phyloP scores from a whole-genome alignment of 192 early-diverging fungal species.

The Podila epigama region DNA sequence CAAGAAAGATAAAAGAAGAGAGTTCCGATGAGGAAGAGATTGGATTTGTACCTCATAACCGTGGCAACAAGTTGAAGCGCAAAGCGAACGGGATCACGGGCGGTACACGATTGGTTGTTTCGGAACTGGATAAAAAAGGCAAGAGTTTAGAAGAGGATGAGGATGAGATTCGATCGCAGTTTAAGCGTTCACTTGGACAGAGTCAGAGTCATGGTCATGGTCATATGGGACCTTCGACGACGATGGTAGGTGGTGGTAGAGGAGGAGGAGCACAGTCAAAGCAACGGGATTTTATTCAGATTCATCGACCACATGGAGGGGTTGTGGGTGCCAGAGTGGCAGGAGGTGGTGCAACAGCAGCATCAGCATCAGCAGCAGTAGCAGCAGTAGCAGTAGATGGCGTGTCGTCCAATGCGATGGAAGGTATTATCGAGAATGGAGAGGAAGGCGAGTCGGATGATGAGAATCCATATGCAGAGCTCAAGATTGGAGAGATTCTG shows the following conservation, averaged over 20 bases:
- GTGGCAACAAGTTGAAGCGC: conserved; percentile 76
- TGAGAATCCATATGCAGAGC: conserved; percentile 68
- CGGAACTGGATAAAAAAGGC: conserved; percentile 35
- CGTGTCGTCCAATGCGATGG: too few relatives aligned
- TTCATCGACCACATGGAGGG: neutral
- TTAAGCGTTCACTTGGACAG: conserved; percentile 23
- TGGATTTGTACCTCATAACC: conserved; percentile 68
- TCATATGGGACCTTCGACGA: too few relatives aligned
- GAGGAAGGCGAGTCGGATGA: conserved; percentile 38
- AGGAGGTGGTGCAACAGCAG: conserved; percentile 49
- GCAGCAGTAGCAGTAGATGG: conserved; percentile 40
- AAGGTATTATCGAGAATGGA: too few relatives aligned
- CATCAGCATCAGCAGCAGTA: conserved; percentile 46
- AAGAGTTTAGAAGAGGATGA: conserved; percentile 24
- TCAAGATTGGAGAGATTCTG: conserved; percentile 67
- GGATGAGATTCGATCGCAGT: conserved; percentile 20
- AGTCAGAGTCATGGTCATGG: too few relatives aligned
- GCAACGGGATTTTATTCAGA: conserved; percentile 18
- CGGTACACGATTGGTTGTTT: conserved; percentile 54
- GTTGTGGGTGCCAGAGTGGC: neutral
- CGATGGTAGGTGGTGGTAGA: too few relatives aligned
- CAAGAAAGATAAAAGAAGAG: conserved; percentile 30
- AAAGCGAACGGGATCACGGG: conserved; percentile 51
- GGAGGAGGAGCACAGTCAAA: neutral
- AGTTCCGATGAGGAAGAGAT: conserved; percentile 47